Percentiles rank a stretch among this genome's conserved stretches.
phyloP scores from a whole-genome alignment of 768 basidiomycete species.

The Gelatoporia subvermispora region DNA sequence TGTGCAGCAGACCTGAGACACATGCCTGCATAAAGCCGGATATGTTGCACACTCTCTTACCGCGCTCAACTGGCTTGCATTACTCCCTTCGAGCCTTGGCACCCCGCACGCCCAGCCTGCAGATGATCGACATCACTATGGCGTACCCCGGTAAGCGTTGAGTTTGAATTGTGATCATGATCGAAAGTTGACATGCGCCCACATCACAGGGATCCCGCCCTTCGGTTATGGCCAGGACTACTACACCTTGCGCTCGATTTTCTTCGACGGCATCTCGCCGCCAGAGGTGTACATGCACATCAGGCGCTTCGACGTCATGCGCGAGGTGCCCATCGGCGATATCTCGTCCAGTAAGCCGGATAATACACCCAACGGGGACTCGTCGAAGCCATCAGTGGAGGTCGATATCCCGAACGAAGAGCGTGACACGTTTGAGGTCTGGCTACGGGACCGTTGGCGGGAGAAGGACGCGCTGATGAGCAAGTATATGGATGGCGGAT shows the following conservation, averaged over 20 bases:
- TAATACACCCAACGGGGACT: constrained; percentile 30
- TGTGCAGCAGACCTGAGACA: not conserved
- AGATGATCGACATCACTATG: constrained; percentile 87
- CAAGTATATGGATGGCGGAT: constrained; percentile 51
- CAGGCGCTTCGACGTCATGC: constrained; percentile 65
- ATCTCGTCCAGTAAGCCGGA: constrained; percentile 34
- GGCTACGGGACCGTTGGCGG: constrained; percentile 79
- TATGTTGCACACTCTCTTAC: constrained; percentile 76
- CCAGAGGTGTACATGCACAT: constrained; percentile 87
- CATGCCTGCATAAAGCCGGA: constrained; percentile 50
- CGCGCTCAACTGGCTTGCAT: constrained; percentile 87
- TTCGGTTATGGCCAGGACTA: constrained; percentile 81
- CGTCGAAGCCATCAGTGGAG: constrained; percentile 10
- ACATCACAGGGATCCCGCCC: constrained; percentile 60
- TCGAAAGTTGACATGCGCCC: not conserved
- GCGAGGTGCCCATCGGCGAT: constrained; percentile 67
- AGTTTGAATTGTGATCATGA: not conserved
- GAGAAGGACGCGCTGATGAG: constrained; percentile 81
- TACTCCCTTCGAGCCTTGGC: constrained; percentile 79
- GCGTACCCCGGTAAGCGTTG: constrained; percentile 77
- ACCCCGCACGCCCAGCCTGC: constrained; percentile 70
- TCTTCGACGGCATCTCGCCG: constrained; percentile 74
- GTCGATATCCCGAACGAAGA: constrained; percentile 28
- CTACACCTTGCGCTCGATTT: constrained; percentile 88
- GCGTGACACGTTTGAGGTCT: constrained; percentile 60